A percentile compares a stretch with the other conserved stretches of the same genome.
Conservation (phyloP, 1,284 basidiomycete species). For the Anthracocystis panici-leucophaei region DNA sequence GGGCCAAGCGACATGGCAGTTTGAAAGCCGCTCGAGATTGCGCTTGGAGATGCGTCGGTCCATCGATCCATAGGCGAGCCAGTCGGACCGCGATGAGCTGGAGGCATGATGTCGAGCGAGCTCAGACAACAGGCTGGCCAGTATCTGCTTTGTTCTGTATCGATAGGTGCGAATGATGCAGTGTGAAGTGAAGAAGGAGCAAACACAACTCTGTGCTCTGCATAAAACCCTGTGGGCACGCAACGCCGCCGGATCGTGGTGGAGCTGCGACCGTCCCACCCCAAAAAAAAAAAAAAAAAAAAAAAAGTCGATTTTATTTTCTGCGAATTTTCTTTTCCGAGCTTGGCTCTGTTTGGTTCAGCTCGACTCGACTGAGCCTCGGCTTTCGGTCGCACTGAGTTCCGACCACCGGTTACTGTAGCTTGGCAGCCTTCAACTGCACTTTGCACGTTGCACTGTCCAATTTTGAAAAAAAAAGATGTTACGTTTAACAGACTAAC, state of each 20-base stretch:
- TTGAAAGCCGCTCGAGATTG: constrained; percentile 54
- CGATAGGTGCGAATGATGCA: no score
- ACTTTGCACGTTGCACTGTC: no score
- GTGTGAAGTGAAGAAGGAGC: no score
- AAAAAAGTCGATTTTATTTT: not conserved
- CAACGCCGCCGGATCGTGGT: no score
- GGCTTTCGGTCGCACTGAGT: not conserved
- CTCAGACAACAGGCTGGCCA: not conserved
- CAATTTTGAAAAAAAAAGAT: not conserved
- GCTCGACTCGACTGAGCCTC: not conserved
- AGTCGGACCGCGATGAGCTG: constrained; percentile 51
- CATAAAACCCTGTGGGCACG: no score
- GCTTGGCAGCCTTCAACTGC: not conserved
- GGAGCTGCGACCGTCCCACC: not conserved
- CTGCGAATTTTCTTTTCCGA: not conserved
- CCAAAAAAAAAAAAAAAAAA: no score
- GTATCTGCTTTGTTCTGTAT: no score
- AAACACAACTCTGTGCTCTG: no score
- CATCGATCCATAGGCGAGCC: constrained; percentile 59
- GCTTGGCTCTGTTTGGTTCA: not conserved
- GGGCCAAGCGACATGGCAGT: constrained; percentile 59
- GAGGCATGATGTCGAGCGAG: constrained; percentile 34
- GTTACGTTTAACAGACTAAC: not conserved
- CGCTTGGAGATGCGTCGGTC: constrained; percentile 56
- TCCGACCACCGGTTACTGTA: not conserved